Evolutionary conservation across 176 grass and related monocot species (phyloP), one percentile per base, ranked within the genome.

Genomic region (Coix lacrymajobi): DNA sequence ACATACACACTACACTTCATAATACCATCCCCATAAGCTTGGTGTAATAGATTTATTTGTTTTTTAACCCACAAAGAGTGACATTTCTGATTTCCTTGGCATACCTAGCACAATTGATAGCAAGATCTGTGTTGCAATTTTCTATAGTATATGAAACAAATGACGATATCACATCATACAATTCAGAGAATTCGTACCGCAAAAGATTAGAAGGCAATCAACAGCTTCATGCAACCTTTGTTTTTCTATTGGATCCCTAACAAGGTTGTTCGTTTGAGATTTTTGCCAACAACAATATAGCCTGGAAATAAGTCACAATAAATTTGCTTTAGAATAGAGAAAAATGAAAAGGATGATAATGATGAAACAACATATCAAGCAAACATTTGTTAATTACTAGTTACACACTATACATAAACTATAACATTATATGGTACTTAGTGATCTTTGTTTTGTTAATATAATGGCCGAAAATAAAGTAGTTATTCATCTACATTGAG

Each of bases 121-220:
- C 13, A 63, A 43, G 41, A 56, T 5, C 22, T 57, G 20, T 57
- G 30, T 13, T 80, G n/a, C 32, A 65, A 70, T n/a, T 32, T 64
- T 75, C 43, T 14, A 22, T 62, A 31, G 56, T 6, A 25, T 38
- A 32, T 15, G 12, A 56, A 75, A 36, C 3, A 11, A 70, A 70
- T 26, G 38, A 41, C 2, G 7, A 69, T 1, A 70, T 70, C 11
- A 43, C 39, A 7, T 43, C 37, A 28, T 1, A 28, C 13, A 0
- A 44, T 70, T 70, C 7, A 5, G 5, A 74, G 13, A 73, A 75
- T 34, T 7, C 2, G 1, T 92, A 92, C 90, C 90, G 71, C 37
- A 16, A 88, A 73, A 11, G 90, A 92, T 46, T 46, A 92, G 79
- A 77, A 92, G 83, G 51, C 75, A 84, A 76, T 92, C 84, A 56